Conservation (phyloP, 768 basidiomycete species). For the Cystobasidiopsis lactophilus region DNA sequence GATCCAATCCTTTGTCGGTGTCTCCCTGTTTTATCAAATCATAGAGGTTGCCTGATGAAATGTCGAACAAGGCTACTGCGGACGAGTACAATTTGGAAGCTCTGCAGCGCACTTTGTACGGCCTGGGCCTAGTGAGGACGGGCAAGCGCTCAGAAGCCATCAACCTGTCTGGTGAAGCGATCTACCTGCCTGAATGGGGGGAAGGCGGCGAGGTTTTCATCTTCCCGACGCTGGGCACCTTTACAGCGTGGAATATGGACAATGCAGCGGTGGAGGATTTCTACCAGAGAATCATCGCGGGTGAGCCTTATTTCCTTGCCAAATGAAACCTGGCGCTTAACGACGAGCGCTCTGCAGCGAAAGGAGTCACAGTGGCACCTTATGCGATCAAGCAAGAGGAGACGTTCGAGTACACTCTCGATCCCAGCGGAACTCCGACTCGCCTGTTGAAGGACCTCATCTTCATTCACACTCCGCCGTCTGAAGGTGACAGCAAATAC, state of each 20-base stretch:
- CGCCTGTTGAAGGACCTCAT: no score
- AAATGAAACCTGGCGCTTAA: slow-evolving; percentile 9
- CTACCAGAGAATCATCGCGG: no score
- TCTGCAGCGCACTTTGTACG: slow-evolving; percentile 10
- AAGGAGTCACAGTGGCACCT: slow-evolving; percentile 5
- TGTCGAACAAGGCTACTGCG: slow-evolving; percentile 13
- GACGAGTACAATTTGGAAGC: slow-evolving; percentile 15
- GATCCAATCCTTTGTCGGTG: no score
- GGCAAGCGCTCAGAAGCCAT: slow-evolving; percentile 8
- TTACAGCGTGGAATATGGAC: slow-evolving; percentile 4
- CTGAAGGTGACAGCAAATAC: no score
- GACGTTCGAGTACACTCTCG: background rate
- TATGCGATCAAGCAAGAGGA: slow-evolving; percentile 2
- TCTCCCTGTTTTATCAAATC: no score
- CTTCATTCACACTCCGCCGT: no score
- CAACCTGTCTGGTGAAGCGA: slow-evolving; percentile 10
- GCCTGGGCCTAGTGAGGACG: slow-evolving; percentile 6
- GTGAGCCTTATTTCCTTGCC: no score
- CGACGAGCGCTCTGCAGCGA: slow-evolving; percentile 4
- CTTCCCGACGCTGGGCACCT: slow-evolving; percentile 12
- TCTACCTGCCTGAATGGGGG: slow-evolving; percentile 5
- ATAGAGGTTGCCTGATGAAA: no score
- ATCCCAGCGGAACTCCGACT: no score
- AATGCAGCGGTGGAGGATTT: background rate
- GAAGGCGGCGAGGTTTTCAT: slow-evolving; percentile 2